These are phyloP conservation scores for Salix viminalis DNA, from an alignment of 345 rosid species.

Conservation along the genomic window DNA sequence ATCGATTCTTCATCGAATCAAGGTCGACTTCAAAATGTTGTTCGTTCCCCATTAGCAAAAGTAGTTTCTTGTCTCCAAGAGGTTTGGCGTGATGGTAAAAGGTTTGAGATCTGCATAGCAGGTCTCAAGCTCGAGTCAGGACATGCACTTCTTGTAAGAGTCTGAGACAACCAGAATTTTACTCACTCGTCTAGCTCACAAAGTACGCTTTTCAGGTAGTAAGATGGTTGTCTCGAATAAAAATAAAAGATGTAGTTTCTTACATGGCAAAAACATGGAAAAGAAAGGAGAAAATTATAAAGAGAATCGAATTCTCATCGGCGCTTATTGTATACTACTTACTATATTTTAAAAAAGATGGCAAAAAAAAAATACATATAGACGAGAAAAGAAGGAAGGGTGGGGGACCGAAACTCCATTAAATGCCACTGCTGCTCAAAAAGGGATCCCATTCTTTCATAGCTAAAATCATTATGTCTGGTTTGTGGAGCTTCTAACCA, in stretches of 20 bases:
- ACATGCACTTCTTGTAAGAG: rapidly evolving
- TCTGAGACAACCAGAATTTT: no score
- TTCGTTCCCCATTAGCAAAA: background rate
- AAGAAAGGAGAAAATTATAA: background rate
- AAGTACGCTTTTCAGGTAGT: no score
- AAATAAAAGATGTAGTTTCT: background rate
- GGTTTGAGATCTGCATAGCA: rapidly evolving
- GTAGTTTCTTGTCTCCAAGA: background rate
- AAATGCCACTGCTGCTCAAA: slow-evolving; percentile 14
- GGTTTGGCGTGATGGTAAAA: no score
- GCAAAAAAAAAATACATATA: background rate
- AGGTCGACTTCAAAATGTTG: background rate
- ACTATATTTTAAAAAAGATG: background rate
- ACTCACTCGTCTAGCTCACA: rapidly evolving
- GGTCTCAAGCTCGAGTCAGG: no score
- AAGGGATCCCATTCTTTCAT: slow-evolving; percentile 35
- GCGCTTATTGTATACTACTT: background rate
- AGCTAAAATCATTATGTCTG: slow-evolving; percentile 34
- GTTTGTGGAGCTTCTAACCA: slow-evolving; percentile 33
- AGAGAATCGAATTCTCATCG: slow-evolving; percentile 26
- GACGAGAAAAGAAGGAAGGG: background rate
- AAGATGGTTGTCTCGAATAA: no score
- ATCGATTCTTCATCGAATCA: slow-evolving; percentile 14
- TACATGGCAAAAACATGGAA: background rate
- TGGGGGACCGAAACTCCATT: slow-evolving; percentile 40